Evolutionary conservation across 371 early-diverging fungal genomes (phyloP), one percentile per base, ranked within the genome.

Genomic region (Mucor velutinosus): DNA sequence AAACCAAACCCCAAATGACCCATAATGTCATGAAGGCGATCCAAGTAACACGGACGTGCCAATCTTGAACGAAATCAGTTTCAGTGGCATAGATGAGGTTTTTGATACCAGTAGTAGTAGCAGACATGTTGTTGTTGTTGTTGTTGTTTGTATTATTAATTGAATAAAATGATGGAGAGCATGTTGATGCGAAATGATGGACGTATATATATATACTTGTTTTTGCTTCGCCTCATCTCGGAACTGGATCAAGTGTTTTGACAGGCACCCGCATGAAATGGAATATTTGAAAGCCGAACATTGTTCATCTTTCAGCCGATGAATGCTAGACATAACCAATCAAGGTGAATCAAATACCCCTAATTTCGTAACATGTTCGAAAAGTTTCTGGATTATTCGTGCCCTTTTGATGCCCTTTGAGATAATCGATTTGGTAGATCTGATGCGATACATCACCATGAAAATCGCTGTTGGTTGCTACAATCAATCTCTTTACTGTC

Each of bases 1-100:
- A 78, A 43, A 69, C 47, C 8, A 70, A 19, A 10, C 71, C 76
- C 78, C 78, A 78, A 10, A 78, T 58, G 33, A 75, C 58, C 75
- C 75, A 78, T 10, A 78, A 69, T 30, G 73, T 71, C 58, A 69
- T 60, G n/a, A 78, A 71, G 12, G 72, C 73, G 15, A 76, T 69
- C 73, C 74, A 76, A 27, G 74, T 71, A n/a, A 76, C 74, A 43
- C 73, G 70, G n/a, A 76, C 71, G 47, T 76, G 71, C 76, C 76
- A 76, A 43, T 73, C 74, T 56, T 64, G 51, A 60, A 56, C 45
- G 43, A 65, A 70, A 2, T 19, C 30, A 29, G 60, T 60, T 39
- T 32, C 32, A 37, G 32, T 21, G 19, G 58, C 37, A 14, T 29
- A 32, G 21, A 56, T 32, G 29, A 32, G 17, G 57, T 56, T 32